These are phyloP conservation scores for Eimeria mitis DNA, from an alignment of 169 alveolate genomes.

Conservation along the genomic window DNA sequence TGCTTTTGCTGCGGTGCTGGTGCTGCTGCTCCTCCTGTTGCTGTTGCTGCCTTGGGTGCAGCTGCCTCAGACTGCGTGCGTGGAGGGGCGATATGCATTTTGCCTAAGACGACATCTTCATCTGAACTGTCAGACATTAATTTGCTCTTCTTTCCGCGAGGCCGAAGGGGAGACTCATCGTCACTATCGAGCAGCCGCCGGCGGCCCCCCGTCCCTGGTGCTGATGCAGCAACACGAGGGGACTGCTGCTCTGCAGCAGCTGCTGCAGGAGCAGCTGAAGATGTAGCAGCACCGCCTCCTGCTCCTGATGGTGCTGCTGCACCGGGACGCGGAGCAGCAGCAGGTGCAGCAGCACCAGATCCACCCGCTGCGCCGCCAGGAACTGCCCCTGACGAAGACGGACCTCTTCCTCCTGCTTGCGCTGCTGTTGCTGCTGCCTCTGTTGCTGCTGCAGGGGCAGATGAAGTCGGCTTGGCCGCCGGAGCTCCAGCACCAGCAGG, in stretches of 20 bases:
- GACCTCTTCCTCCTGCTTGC: not conserved
- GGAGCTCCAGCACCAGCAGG: conserved; percentile 10
- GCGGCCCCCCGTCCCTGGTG: conserved; percentile 33
- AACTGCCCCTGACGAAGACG: conserved; percentile 3
- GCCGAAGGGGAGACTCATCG: conserved; percentile 75
- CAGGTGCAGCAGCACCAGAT: conserved; percentile 13
- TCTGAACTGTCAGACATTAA: conserved; percentile 73
- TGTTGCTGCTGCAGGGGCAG: not conserved
- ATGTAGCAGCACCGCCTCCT: not conserved
- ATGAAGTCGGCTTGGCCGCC: not conserved
- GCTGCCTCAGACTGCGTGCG: conserved; percentile 34
- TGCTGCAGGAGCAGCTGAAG: not conserved
- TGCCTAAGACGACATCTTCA: conserved; percentile 26
- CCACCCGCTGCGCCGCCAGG: not conserved
- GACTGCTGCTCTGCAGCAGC: not conserved
- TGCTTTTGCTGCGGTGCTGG: not conserved
- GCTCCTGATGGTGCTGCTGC: not conserved
- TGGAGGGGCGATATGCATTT: conserved; percentile 39
- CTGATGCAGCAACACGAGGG: conserved; percentile 25
- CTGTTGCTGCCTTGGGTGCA: conserved; percentile 20
- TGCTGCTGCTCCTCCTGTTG: not conserved
- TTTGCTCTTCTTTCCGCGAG: conserved; percentile 62
- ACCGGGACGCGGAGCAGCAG: not conserved
- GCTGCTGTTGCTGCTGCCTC: conserved; percentile 4
- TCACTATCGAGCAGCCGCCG: conserved; percentile 72